These are phyloP conservation scores for Aristolochia californica DNA, from an alignment of 164 flowering plant genomes.

Conservation along the genomic window DNA sequence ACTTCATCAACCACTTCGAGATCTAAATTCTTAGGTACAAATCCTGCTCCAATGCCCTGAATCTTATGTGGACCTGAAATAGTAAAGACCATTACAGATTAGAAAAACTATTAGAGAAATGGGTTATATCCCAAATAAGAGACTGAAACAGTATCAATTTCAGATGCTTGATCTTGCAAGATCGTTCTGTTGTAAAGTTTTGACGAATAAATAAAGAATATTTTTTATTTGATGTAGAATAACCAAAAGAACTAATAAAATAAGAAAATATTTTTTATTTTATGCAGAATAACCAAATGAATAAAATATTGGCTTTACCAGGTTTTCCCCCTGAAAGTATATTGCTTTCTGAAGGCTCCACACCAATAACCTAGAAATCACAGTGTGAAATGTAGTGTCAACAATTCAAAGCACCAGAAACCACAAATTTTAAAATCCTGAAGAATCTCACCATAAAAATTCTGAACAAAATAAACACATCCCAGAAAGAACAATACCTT, in stretches of 20 bases:
- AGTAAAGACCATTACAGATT: too few species aligned
- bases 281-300: background rate
- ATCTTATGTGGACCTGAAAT: constrained; percentile 94
- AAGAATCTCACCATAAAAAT: background rate
- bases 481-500: constrained; percentile 32
- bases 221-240: too few species aligned
- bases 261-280: too few species aligned
- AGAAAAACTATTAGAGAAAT: too few species aligned
- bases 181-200: too few species aligned
- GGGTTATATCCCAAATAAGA: too few species aligned
- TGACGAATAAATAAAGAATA: too few species aligned
- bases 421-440: too few species aligned
- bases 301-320: constrained; percentile 29
- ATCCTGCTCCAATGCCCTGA: constrained; percentile 98
- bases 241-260: background rate
- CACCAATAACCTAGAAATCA: constrained; percentile 57
- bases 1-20: constrained; percentile 71
- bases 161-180: too few species aligned
- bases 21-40: constrained; percentile 79
- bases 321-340: constrained; percentile 90
- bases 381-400: background rate
- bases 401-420: background rate
- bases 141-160: too few species aligned
- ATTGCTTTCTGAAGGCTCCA: constrained; percentile 92
- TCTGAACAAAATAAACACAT: background rate